Evolutionary conservation across 2,329 filamentous ascomycete species (phyloP), one percentile per base, ranked within the genome.

Genomic region (Pseudofabraea citricarpa): DNA sequence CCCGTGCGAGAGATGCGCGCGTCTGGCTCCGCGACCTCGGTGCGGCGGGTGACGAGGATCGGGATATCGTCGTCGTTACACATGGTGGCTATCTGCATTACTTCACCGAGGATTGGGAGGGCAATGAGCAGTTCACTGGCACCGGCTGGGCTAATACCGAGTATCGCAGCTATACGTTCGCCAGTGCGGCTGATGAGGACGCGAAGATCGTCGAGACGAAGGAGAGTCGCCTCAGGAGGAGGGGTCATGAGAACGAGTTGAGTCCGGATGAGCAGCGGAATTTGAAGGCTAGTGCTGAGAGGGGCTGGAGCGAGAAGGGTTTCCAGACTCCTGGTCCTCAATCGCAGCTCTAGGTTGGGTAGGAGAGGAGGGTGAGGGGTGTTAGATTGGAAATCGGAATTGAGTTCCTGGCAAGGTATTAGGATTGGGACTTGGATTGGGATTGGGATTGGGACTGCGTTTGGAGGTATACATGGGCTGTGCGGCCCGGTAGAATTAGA

Each of bases 51-150:
- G 54, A 57, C 51, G 8, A 57, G 54, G 81, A 86, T 56, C 70
- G 68, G 3, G 77, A 91, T 54, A 77, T 95, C 21, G 79, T 84
- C 0, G 73, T 90, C 2, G 87, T 94, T 6, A 85, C 87, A 3
- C 90, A 95, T 56, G 90, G 90, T 2, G 87, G 85, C 1, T 86
- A 90, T 54, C 61, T 95, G 56, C 90, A 95, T 62, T 94, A 88
- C 56, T 68, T 95, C 50, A 93, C 87, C 0, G 79, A 90, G 53
- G 89, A 95, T 57, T 94, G 83, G 79, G 71, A 79, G 42, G 85
- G 81, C 3, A 42, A 48, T 21, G 47, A 48, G 12, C 50, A 47
- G 37, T 55, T 55, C 16, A 47, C 41, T 4, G 59, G 58, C 2
- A 62, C 60, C 0, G 58, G 59, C 6, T 62, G 59, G 60, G 43